These are phyloP conservation scores for Colletotrichum lupini DNA, from an alignment of 2,329 filamentous ascomycete species.

Conservation along the genomic window DNA sequence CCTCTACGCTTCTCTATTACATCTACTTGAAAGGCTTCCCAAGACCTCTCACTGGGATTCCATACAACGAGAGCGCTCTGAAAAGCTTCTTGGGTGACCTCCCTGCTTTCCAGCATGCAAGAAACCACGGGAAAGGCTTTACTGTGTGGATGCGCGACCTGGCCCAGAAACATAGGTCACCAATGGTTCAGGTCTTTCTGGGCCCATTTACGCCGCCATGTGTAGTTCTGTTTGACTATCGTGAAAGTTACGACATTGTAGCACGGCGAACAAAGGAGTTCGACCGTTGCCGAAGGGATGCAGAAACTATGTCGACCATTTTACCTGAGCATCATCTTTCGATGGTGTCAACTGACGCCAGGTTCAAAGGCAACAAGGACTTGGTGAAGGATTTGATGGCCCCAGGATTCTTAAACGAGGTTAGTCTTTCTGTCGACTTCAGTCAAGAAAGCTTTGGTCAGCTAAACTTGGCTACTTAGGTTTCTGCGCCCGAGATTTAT, in stretches of 20 bases:
- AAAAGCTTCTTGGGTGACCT: conserved; percentile 40
- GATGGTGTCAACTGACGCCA: conserved; percentile 45
- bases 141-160: conserved; percentile 40
- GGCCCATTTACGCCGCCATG: conserved; percentile 43
- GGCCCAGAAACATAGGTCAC: conserved; percentile 38
- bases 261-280: conserved; percentile 46
- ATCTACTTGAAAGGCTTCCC: conserved; percentile 34
- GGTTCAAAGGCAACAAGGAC: conserved; percentile 46
- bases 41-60: conserved; percentile 43
- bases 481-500: conserved; percentile 49
- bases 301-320: conserved; percentile 32
- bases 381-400: conserved; percentile 52
- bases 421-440: neutral
- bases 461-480: conserved; percentile 36
- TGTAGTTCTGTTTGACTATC: conserved; percentile 46
- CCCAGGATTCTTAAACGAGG: conserved; percentile 45
- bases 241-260: conserved; percentile 46
- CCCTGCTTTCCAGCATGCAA: conserved; percentile 12
- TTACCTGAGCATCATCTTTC: conserved; percentile 45
- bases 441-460: neutral
- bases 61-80: conserved; percentile 39
- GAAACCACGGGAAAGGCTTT: too few species aligned
- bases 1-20: too few species aligned
- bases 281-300: conserved; percentile 40
- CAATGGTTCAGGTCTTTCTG: conserved; percentile 48